Evolutionary conservation across 352 stramenopile genomes (phyloP).

Genomic region (Pythium myriotylum): DNA sequence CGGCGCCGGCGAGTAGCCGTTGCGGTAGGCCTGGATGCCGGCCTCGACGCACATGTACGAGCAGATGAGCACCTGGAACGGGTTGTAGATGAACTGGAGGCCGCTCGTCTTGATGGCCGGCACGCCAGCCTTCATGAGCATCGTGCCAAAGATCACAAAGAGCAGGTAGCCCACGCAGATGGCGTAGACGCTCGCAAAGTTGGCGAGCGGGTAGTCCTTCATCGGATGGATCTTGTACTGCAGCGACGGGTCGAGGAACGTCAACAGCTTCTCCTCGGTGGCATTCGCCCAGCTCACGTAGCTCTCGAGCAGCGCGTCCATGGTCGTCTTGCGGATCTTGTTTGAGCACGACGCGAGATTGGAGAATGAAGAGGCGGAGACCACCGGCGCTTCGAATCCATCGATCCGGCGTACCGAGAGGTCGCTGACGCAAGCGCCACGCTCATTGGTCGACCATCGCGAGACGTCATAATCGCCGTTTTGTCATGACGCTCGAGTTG

Average conservation of each 20-base stretch:
- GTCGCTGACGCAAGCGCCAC: not conserved
- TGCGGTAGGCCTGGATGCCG: slow-evolving; percentile 90
- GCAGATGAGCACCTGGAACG: slow-evolving; percentile 95
- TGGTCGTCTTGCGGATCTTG: slow-evolving; percentile 15
- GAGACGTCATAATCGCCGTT: not conserved
- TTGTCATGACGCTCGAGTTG: not conserved
- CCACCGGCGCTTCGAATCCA: not conserved
- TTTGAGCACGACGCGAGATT: not conserved
- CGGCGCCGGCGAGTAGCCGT: slow-evolving; percentile 88
- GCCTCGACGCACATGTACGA: slow-evolving; percentile 97
- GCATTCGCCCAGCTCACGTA: slow-evolving; percentile 52
- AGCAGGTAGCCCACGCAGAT: slow-evolving; percentile 63
- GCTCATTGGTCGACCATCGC: not conserved
- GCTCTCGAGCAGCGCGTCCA: slow-evolving; percentile 16
- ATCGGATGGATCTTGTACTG: slow-evolving; percentile 65
- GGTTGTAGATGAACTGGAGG: slow-evolving; percentile 97
- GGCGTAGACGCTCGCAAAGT: slow-evolving; percentile 56
- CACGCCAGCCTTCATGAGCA: slow-evolving; percentile 67
- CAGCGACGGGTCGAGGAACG: slow-evolving; percentile 54
- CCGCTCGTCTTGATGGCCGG: slow-evolving; percentile 67
- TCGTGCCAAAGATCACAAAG: slow-evolving; percentile 65
- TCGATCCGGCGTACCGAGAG: too few species aligned
- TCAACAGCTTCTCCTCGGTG: slow-evolving; percentile 49
- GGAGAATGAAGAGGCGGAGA: not conserved
- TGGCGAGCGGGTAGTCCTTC: slow-evolving; percentile 55